A percentile compares a stretch with the other conserved stretches of the same genome.
Evolutionary conservation across 805 yeast genomes (phyloP).

Genomic region (Sugiyamaella boreocaroliniensis): DNA sequence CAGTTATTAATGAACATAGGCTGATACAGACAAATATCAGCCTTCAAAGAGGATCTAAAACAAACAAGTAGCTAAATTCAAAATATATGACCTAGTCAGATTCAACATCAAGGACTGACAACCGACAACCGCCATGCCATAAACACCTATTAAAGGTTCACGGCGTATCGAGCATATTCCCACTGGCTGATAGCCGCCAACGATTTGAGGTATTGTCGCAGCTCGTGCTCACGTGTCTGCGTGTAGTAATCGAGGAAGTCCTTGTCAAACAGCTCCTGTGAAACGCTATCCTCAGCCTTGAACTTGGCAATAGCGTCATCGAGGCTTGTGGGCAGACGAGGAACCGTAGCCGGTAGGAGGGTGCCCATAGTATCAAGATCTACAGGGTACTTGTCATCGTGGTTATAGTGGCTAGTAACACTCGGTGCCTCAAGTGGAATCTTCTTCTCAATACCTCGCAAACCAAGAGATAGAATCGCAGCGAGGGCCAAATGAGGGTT

Average conservation of each 20-base stretch:
- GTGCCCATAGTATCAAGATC: background rate
- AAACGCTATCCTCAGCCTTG: constrained; percentile 3
- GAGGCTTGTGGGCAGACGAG: background rate
- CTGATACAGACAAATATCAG: too few species aligned
- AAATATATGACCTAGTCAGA: too few species aligned
- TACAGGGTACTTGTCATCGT: background rate
- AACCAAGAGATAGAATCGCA: background rate
- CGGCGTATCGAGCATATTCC: too few species aligned
- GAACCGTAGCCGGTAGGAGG: background rate
- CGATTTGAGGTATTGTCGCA: too few species aligned
- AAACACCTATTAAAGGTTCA: too few species aligned
- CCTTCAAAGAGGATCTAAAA: too few species aligned
- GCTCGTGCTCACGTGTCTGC: too few species aligned
- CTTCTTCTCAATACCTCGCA: background rate
- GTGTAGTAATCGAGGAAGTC: background rate
- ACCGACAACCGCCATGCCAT: too few species aligned
- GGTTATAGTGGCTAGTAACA: background rate
- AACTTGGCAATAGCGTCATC: background rate
- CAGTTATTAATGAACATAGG: too few species aligned
- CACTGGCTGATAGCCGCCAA: too few species aligned
- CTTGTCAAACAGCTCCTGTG: background rate
- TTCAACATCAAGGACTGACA: too few species aligned
- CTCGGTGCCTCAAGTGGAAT: background rate
- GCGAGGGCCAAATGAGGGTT: background rate
- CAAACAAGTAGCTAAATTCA: too few species aligned